Base-by-base conservation (phyloP, 345 rosid genomes). In the Hevea brasiliensis region DNA sequence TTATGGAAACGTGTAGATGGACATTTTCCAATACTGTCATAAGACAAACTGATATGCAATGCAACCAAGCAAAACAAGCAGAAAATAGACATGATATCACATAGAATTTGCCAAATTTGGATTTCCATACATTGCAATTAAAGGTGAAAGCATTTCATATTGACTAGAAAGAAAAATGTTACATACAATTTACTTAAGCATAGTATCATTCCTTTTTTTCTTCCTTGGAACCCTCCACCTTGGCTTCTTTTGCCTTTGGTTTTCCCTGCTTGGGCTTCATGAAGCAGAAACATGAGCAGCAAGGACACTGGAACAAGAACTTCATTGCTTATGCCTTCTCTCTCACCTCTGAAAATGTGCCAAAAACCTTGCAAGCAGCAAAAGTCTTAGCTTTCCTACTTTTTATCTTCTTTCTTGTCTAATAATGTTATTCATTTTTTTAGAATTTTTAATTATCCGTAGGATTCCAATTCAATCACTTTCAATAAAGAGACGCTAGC, bases 261-360 rank as follows among this genome's bases (percentile, higher is more conserved):
- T 87, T 84, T 53, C 89, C 94, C 35, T 51, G 61, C 84, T 84
- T 84, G 27, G 93, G 97, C 85, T 89, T 91, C 92, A 91, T 40
- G 87, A 91, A 89, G 85, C 93, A 91, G 84, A 91, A 91, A 78
- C 97, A 91, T 13, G 94, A 86, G 51, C 97, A 91, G 47, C 97
- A 87, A 61, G 97, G 97, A 47, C 93, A 91, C 73, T 91, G 97
- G 64, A 89, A 91, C 89, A 91, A 85, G 88, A 91, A 91, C 89
- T 91, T 91, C 97, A 91, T 91, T 79, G 59, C 70, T 66, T 61
- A 35, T n/a, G 20, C 41, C 64, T 72, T 70, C 63, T 66, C 78
- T 70, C 62, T 40, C 68, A 15, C 51, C 68, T 62, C 56, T 55
- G 59, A 21, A 20, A 29, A 17, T 60, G 44, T 35, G 32, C 26